Conservation (phyloP, 805 yeast genomes). For the Candida coquimbonensis region DNA sequence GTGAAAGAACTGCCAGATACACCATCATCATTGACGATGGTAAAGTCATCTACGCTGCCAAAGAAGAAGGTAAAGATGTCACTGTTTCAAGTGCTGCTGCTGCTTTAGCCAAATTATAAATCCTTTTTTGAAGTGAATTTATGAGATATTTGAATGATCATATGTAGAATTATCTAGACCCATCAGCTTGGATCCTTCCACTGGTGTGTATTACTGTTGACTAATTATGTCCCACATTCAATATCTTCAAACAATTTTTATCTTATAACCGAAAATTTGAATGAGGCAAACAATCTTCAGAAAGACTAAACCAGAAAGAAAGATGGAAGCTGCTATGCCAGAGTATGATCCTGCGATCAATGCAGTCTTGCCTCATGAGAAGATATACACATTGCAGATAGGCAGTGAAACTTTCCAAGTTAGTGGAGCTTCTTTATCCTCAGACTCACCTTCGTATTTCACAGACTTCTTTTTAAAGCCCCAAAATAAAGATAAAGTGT, state of each 20-base stretch:
- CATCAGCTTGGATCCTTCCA: background rate
- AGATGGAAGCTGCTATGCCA: background rate
- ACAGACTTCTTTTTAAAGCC: conserved; percentile 54
- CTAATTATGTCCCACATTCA: background rate
- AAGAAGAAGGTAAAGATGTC: conserved; percentile 23
- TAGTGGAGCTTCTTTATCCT: conserved; percentile 79
- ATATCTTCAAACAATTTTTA: background rate
- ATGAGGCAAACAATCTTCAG: background rate
- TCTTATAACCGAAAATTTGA: background rate
- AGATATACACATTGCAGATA: conserved; percentile 62
- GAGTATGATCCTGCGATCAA: conserved; percentile 38
- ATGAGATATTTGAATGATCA: background rate
- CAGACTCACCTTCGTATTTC: conserved; percentile 85
- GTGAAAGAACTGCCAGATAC: conserved; percentile 62
- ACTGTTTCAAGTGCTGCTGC: conserved; percentile 24
- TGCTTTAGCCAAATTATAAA: conserved; percentile 22
- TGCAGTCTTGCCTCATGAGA: conserved; percentile 56
- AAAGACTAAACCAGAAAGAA: background rate
- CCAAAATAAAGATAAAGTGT: conserved; percentile 29
- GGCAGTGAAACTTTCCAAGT: conserved; percentile 57
- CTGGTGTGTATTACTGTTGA: background rate
- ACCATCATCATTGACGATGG: conserved; percentile 63
- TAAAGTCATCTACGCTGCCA: conserved; percentile 39
- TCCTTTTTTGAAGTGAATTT: background rate
- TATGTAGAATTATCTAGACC: background rate